Conservation (phyloP, 2,329 filamentous ascomycete genomes). For the Trichophyton verrucosum region DNA sequence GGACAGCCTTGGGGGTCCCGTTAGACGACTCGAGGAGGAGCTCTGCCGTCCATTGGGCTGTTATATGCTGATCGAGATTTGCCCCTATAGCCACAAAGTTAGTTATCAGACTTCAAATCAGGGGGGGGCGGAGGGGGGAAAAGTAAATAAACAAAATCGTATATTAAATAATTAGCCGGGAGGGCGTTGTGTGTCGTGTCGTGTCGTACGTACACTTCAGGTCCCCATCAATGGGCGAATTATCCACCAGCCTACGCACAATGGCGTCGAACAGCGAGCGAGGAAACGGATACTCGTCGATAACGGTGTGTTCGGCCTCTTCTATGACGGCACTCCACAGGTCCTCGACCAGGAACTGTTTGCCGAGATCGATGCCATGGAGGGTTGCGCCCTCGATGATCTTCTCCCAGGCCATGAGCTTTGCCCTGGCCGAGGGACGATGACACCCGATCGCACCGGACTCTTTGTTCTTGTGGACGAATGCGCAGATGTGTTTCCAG, state of each 20-base stretch:
- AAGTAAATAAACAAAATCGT: no score
- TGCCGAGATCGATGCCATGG: conserved; percentile 29
- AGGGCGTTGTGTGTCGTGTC: no score
- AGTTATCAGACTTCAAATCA: no score
- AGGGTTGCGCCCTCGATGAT: conserved; percentile 28
- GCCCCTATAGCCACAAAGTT: conserved; percentile 21
- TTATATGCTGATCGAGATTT: conserved; percentile 26
- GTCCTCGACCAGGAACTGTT: conserved; percentile 31
- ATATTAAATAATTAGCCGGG: no score
- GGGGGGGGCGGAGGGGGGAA: neutral
- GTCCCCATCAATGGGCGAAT: conserved; percentile 14
- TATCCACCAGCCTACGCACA: conserved; percentile 24
- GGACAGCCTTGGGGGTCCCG: conserved; percentile 17
- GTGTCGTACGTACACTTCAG: conserved; percentile 27
- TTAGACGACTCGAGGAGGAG: conserved; percentile 29
- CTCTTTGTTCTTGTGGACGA: conserved; percentile 29
- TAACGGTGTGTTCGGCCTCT: conserved; percentile 25
- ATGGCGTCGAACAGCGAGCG: conserved; percentile 28
- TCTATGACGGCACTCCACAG: conserved; percentile 30
- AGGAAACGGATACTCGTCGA: conserved; percentile 22
- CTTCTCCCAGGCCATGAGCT: conserved; percentile 39
- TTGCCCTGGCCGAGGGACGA: conserved; percentile 37
- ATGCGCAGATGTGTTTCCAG: conserved; percentile 43
- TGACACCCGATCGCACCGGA: conserved; percentile 22
- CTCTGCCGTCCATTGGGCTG: conserved; percentile 29